A percentile compares a stretch with the other conserved stretches of the same genome.
phyloP scores from a whole-genome alignment of 192 early-diverging fungal genomes.

The Linnemannia zychae region DNA sequence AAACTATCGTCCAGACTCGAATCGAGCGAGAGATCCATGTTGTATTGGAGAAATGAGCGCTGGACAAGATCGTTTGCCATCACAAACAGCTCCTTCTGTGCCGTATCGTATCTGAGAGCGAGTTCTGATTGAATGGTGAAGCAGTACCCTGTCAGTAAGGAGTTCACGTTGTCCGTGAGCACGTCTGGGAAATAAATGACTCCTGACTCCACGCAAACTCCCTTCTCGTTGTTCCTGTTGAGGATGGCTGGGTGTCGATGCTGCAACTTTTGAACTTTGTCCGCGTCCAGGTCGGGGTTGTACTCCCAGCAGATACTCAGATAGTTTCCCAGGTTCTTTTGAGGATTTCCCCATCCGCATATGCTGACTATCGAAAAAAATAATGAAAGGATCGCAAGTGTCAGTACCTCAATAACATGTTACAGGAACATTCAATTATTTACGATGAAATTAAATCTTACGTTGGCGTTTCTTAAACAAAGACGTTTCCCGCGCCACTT shows the following conservation, averaged over 20 bases:
- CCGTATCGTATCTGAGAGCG: slow-evolving; percentile 29
- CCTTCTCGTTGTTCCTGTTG: slow-evolving; percentile 20
- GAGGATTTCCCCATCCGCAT: slow-evolving; percentile 52
- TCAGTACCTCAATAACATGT: background rate
- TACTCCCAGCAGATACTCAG: slow-evolving; percentile 55
- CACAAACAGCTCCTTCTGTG: slow-evolving; percentile 37
- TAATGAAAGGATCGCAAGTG: background rate
- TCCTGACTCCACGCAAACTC: slow-evolving; percentile 33
- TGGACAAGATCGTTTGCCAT: slow-evolving; percentile 50
- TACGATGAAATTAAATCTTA: background rate
- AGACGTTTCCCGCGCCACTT: slow-evolving; percentile 29
- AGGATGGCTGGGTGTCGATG: slow-evolving; percentile 12
- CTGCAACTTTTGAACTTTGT: slow-evolving; percentile 37
- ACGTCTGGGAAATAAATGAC: slow-evolving; percentile 34
- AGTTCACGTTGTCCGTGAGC: slow-evolving; percentile 1
- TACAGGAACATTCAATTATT: background rate
- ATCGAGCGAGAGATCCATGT: slow-evolving; percentile 55
- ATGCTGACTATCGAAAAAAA: slow-evolving; percentile 36
- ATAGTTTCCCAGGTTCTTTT: slow-evolving; percentile 54
- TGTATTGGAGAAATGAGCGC: slow-evolving; percentile 29
- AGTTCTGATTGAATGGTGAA: slow-evolving; percentile 54
- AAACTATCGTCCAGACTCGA: slow-evolving; percentile 56
- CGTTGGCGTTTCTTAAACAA: slow-evolving; percentile 48
- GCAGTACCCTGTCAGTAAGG: slow-evolving; percentile 26
- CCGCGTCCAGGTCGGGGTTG: slow-evolving; percentile 44